Percentiles rank a stretch among this genome's conserved stretches.
Conservation (phyloP, 805 yeast genomes). For the Clavispora asparagi region DNA sequence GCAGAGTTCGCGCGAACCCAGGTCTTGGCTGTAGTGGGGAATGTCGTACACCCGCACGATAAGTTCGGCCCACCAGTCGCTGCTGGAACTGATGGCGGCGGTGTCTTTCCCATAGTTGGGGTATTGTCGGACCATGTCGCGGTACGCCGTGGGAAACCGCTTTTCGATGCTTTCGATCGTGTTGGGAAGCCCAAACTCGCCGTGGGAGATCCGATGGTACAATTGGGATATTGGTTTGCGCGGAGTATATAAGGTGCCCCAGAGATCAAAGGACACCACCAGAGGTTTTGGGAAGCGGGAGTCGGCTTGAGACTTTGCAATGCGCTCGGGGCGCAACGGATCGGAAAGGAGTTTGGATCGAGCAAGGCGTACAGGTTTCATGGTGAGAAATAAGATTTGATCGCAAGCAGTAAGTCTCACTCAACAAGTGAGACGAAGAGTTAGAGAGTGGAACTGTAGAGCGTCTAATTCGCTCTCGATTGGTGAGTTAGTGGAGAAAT, state of each 20-base stretch:
- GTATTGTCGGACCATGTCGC: conserved; percentile 28
- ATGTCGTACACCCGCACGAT: conserved; percentile 41
- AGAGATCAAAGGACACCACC: conserved; percentile 61
- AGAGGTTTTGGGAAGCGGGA: conserved; percentile 34
- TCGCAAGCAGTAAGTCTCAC: too few species aligned
- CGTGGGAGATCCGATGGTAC: conserved; percentile 43
- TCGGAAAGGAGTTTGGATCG: conserved; percentile 5
- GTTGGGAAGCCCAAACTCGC: conserved; percentile 38
- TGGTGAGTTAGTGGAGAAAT: too few species aligned
- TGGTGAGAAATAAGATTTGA: neutral
- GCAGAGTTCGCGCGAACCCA: conserved; percentile 33
- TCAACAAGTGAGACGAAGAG: too few species aligned
- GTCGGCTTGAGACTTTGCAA: conserved; percentile 10
- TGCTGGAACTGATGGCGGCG: conserved; percentile 15
- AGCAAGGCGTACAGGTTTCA: neutral
- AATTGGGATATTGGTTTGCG: conserved; percentile 47
- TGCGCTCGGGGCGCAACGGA: conserved; percentile 11
- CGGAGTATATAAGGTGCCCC: conserved; percentile 61
- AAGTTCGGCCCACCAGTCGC: conserved; percentile 57
- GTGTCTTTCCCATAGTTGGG: conserved; percentile 61
- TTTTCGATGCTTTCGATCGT: conserved; percentile 18
- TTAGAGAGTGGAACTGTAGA: too few species aligned
- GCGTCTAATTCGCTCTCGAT: too few species aligned
- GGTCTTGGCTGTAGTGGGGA: conserved; percentile 12
- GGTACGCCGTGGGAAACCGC: conserved; percentile 29